Percentiles rank a stretch among this genome's conserved stretches.
phyloP scores from a whole-genome alignment of 1,139 yeast species.

The Saccharomyces uvarum region DNA sequence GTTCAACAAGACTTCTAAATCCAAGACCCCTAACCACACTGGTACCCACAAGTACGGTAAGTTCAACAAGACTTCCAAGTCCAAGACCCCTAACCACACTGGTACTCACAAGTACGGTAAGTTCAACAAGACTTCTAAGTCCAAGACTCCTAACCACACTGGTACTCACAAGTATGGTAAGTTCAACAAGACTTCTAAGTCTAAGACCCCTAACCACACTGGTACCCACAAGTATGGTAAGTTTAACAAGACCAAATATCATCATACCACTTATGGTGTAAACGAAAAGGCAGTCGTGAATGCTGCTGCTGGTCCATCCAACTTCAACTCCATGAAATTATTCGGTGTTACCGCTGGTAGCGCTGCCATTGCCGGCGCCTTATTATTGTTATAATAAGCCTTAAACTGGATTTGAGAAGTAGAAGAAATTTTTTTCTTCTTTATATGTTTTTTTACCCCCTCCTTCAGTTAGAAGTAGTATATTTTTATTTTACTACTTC shows the following conservation, averaged over 20 bases:
- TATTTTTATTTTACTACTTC: background rate
- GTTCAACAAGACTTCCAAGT: constrained; percentile 34
- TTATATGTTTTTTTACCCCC: background rate
- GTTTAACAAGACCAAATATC: constrained; percentile 40
- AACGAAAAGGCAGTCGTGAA: constrained; percentile 17
- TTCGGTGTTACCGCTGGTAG: constrained; percentile 33
- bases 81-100: constrained; percentile 32
- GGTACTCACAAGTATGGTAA: constrained; percentile 34
- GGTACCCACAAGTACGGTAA: constrained; percentile 38
- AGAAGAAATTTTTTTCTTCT: background rate
- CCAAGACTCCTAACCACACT: constrained; percentile 20
- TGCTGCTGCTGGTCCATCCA: constrained; percentile 29
- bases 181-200: constrained; percentile 42
- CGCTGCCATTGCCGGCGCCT: constrained; percentile 36
- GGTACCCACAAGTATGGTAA: constrained; percentile 41
- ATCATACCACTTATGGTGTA: constrained; percentile 16
- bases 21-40: constrained; percentile 32
- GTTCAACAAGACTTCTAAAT: constrained; percentile 43
- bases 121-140: constrained; percentile 41
- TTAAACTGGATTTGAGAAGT: background rate
- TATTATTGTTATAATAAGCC: constrained; percentile 26
- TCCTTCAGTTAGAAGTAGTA: background rate
- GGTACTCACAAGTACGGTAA: constrained; percentile 41
- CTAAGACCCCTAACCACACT: constrained; percentile 32
- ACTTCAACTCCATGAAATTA: constrained; percentile 19